A percentile compares a stretch with the other conserved stretches of the same genome.
Evolutionary conservation across 202 grass and related monocot genomes (phyloP).

Genomic region (Musa balbisiana): DNA sequence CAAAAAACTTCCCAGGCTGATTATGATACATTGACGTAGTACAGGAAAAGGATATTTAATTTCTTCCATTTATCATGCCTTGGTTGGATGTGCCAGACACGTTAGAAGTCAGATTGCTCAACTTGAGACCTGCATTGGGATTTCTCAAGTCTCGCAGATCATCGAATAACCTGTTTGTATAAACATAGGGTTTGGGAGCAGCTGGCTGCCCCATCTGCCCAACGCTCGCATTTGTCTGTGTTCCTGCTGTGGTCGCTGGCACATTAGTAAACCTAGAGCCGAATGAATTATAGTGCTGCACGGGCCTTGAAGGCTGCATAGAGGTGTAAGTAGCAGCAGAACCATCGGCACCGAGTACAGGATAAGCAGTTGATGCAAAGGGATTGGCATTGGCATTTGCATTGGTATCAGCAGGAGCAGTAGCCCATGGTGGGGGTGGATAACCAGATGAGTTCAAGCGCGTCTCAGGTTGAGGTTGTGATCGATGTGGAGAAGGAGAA

Average conservation of each 20-base stretch:
- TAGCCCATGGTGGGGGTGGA: slow-evolving; percentile 67
- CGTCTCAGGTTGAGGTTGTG: slow-evolving; percentile 15
- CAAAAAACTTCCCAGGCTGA: neutral
- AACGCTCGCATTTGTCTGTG: slow-evolving; percentile 16
- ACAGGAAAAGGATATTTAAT: neutral
- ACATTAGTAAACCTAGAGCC: slow-evolving; percentile 19
- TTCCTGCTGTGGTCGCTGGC: neutral
- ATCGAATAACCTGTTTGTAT: slow-evolving; percentile 62
- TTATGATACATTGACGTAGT: neutral
- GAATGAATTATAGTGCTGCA: slow-evolving; percentile 35
- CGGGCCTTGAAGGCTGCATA: slow-evolving; percentile 27
- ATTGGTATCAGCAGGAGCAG: slow-evolving; percentile 25
- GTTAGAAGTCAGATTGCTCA: slow-evolving; percentile 6
- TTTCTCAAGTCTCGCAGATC: slow-evolving; percentile 58
- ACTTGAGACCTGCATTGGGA: slow-evolving; percentile 47
- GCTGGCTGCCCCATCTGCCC: slow-evolving; percentile 29
- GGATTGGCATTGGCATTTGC: slow-evolving; percentile 33
- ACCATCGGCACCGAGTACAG: neutral
- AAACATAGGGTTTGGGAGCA: slow-evolving; percentile 51
- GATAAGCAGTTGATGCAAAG: slow-evolving; percentile 25
- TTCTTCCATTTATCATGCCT: neutral
- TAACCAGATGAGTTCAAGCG: slow-evolving; percentile 27
- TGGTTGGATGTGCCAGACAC: slow-evolving; percentile 9
- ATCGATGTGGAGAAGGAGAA: slow-evolving; percentile 7
- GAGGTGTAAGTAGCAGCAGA: slow-evolving; percentile 14